Conservation (phyloP, 2,329 filamentous ascomycete species). For the Cladorrhinum sp. region DNA sequence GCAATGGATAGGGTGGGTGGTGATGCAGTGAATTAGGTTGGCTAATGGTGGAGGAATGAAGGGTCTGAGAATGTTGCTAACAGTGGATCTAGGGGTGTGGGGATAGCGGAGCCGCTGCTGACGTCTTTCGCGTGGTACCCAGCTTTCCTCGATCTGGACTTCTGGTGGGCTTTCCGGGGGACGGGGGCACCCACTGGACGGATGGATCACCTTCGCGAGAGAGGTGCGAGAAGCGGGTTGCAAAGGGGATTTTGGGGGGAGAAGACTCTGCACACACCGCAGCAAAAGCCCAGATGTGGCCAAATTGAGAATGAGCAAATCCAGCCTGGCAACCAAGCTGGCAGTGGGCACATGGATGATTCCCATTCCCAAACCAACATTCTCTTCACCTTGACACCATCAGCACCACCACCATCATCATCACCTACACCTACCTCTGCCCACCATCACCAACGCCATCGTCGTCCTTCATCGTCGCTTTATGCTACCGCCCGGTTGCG, state of each 20-base stretch:
- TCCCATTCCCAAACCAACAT: constrained; percentile 19
- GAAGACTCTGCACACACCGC: constrained; percentile 29
- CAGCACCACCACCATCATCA: constrained; percentile 10
- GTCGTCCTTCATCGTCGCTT: constrained; percentile 5
- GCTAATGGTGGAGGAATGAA: too few species aligned
- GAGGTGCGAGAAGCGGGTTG: constrained; percentile 29
- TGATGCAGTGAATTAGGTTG: not conserved
- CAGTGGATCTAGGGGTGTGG: constrained; percentile 20
- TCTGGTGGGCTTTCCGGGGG: constrained; percentile 12
- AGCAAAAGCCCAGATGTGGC: constrained; percentile 28
- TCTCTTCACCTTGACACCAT: constrained; percentile 16
- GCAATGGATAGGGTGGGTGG: too few species aligned
- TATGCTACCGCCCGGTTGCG: not conserved
- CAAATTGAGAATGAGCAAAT: constrained; percentile 27
- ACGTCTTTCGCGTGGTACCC: constrained; percentile 22
- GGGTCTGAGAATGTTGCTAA: constrained; percentile 8
- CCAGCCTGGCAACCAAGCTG: constrained; percentile 24
- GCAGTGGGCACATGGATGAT: constrained; percentile 20
- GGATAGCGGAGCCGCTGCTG: constrained; percentile 20
- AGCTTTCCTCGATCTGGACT: constrained; percentile 27
- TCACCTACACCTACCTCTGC: constrained; percentile 13
- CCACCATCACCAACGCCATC: constrained; percentile 21
- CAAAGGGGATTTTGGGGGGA: constrained; percentile 30
- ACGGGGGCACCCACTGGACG: constrained; percentile 21
- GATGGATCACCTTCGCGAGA: constrained; percentile 34